Evolutionary conservation across 106 monocot genomes (phyloP).

Genomic region (Hemerocallis citrina): DNA sequence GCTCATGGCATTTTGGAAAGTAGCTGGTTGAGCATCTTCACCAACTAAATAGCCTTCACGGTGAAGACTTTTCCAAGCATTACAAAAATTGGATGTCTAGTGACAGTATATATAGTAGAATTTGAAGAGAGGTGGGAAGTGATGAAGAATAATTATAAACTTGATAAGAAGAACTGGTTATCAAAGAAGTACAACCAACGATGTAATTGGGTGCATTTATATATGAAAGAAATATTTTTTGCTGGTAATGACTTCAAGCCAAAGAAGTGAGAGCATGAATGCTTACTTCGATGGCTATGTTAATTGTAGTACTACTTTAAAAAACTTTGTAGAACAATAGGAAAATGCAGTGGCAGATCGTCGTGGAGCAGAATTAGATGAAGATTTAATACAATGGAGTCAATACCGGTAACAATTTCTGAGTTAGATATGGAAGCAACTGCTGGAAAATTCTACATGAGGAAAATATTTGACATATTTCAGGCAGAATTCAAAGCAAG

Average conservation of each 20-base stretch:
- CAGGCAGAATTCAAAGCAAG: not conserved
- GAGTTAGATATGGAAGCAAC: not conserved
- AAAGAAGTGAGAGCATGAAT: conserved; percentile 11
- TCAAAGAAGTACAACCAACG: not conserved
- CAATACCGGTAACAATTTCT: not conserved
- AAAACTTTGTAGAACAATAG: conserved; percentile 19
- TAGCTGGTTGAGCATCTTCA: not conserved
- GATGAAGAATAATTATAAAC: not conserved
- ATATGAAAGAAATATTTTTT: conserved; percentile 2
- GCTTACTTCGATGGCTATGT: conserved; percentile 25
- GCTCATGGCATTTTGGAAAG: not conserved
- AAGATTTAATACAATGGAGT: conserved; percentile 10
- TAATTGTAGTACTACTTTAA: conserved; percentile 10
- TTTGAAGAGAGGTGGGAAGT: not conserved
- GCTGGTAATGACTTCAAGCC: conserved; percentile 18
- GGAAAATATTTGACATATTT: not conserved
- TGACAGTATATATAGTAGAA: not conserved
- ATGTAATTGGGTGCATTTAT: not conserved
- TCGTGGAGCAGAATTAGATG: conserved; percentile 16
- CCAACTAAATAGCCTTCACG: not conserved
- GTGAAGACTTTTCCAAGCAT: not conserved
- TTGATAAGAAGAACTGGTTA: not conserved
- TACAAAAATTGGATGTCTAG: not conserved
- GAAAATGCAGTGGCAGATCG: conserved; percentile 1
- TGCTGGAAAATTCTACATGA: not conserved